Base-by-base conservation (phyloP, 140 eudicot species). In the Cichorium intybus region DNA sequence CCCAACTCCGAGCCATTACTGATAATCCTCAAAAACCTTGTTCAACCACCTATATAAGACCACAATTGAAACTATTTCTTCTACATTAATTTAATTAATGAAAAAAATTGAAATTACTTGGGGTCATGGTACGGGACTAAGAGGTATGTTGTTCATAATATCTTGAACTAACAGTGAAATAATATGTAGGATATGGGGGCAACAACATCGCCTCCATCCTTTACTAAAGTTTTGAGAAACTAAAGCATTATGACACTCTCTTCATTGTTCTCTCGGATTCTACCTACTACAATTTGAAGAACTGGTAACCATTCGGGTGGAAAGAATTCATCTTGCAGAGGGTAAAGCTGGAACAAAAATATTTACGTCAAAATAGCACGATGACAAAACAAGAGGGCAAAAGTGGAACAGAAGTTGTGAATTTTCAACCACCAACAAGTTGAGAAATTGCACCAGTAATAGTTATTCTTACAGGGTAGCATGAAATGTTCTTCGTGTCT, bases 251-350 rank as follows among this genome's bases (percentile, higher is more conserved):
- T 54, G 7, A 85, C 60, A 37, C 77, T 78, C n/a, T n/a, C n/a
- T n/a, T n/a, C n/a, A 56, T 77, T 80, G 28, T 70, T 71, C 48
- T 56, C 62, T 52, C 78, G 68, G 62, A 87, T 76, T 75, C 81
- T 75, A 70, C 81, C 72, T 62, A 79, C 85, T 4, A 87, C 82
- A 59, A 76, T 70, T 84, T 84, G 83, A 71, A 87, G 91, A 70
- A 87, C 60, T 22, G 90, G 91, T 53, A 87, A 64, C 95, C 95
- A 87, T 35, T 87, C 88, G n/a, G 84, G 81, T 71, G 95, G 95
- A 69, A 73, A 71, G 74, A 80, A 87, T 7, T 83, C 95, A 73
- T 87, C 81, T 91, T 87, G 87, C 52, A 34, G 4, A n/a, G n/a
- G n/a, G n/a, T 10, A 33, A 50, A 72, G 17, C 5, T 7, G 57